These are phyloP conservation scores for Pseudogymnoascus sp. DNA, from an alignment of 2,329 filamentous ascomycete genomes.

Conservation along the genomic window DNA sequence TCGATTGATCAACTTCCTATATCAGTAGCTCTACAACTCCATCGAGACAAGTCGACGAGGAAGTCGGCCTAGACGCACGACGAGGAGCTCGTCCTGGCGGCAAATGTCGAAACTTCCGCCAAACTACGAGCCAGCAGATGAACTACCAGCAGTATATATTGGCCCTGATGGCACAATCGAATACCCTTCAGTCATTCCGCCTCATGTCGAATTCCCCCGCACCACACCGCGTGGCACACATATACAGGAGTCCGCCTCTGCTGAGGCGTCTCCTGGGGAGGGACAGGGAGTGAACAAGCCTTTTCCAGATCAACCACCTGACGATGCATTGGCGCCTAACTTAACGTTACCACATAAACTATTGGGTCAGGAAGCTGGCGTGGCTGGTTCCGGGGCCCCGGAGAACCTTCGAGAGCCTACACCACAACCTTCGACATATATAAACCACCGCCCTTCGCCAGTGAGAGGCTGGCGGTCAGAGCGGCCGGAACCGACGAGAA, in stretches of 20 bases:
- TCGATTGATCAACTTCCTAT: neutral
- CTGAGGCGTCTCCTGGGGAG: neutral
- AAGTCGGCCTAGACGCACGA: neutral
- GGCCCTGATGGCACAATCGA: constrained; percentile 3
- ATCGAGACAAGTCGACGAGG: neutral
- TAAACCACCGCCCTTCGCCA: neutral
- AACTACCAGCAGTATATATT: neutral
- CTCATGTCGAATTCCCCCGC: neutral
- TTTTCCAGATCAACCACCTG: neutral
- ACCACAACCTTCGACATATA: neutral
- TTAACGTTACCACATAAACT: neutral
- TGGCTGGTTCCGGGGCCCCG: neutral
- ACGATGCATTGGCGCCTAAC: neutral
- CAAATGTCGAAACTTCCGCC: constrained; percentile 3
- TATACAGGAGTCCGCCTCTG: neutral
- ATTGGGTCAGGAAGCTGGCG: neutral
- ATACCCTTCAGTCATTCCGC: neutral
- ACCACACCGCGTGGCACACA: neutral
- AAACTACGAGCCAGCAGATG: constrained; percentile 3
- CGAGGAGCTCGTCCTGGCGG: neutral
- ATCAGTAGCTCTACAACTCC: neutral
- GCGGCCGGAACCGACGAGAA: neutral
- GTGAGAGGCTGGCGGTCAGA: neutral
- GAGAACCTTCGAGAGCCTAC: neutral
- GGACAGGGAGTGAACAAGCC: neutral